Evolutionary conservation across 371 early-diverging fungal species (phyloP).

Genomic region (Mortierella sp.): DNA sequence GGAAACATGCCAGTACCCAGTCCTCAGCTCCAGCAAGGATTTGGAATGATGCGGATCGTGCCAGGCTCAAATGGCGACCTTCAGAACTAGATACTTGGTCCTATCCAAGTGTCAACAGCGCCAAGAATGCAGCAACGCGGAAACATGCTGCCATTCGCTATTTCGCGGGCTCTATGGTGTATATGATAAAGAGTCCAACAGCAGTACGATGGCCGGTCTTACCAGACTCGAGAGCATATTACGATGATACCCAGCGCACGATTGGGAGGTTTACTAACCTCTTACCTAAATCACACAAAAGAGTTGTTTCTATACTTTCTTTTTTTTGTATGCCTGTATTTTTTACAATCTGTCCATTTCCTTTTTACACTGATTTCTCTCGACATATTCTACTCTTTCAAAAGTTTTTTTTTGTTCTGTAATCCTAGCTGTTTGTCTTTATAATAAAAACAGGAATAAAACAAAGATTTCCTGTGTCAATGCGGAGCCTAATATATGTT

Average conservation of each 20-base stretch:
- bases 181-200: neutral
- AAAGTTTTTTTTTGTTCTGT: neutral
- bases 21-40: slow-evolving; percentile 51
- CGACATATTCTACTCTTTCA: neutral
- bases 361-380: neutral
- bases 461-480: too few relatives aligned
- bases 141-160: neutral
- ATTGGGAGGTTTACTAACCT: neutral
- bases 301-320: neutral
- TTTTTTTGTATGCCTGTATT: slow-evolving; percentile 1
- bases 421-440: neutral
- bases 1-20: slow-evolving; percentile 14
- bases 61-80: slow-evolving; percentile 19
- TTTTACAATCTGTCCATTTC: neutral
- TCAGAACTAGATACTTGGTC: slow-evolving; percentile 31
- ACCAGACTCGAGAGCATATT: neutral
- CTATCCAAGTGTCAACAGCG: neutral
- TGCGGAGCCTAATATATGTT: too few relatives aligned
- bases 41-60: slow-evolving; percentile 53
- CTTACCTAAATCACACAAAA: neutral
- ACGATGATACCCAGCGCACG: slow-evolving; percentile 5
- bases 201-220: neutral
- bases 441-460: neutral
- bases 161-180: neutral
- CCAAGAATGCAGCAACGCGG: neutral